Base-by-base conservation (phyloP, 1,284 basidiomycete species). In the Tylopilus orsonianus region DNA sequence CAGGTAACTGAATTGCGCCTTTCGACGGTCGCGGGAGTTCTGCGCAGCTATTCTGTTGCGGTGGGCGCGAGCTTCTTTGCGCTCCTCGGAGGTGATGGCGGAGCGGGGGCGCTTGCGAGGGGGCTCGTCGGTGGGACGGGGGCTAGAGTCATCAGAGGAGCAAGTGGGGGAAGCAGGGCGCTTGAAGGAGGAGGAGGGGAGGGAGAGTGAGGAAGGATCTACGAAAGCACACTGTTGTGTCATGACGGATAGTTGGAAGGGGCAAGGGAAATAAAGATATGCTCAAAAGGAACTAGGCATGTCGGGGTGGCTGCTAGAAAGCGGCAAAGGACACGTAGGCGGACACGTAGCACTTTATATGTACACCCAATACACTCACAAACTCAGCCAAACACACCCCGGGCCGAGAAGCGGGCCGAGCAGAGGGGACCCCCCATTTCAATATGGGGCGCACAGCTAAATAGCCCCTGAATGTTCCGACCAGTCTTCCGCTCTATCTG, bases 41-140 rank as follows among this genome's bases (percentile, higher is more conserved):
- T 90, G 88, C 8, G 88, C 88, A 9, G 88, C 88, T 66, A 90
- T 88, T 46, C 87, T 79, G 67, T 90, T 90, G 50, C 88, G 80
- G 70, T 90, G 87, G 16, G 87, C 87, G 51, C 87, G 78, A 34
- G 88, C 88, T 66, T 90, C 88, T 61, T 81, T 87, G 63, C 87
- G 85, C 61, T 90, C 86, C 55, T 90, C 88, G 0, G 83, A 71
- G 5, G 77, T 73, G 39, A 76, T 45, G 14, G 79, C 79, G 10
- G 81, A 75, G 58, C 87, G 83, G 32, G 79, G 65, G 34, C 87
- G 85, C 65, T 89, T 89, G 56, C 85, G 80, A 33, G 83, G 75
- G 24, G 79, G 78, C 41, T 74, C 77, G 29, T 70, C 59, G 13
- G 61, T 48, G 16, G 55, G 36, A 7, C 2, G 5, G 19, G 68